Conservation (phyloP, 2,329 filamentous ascomycete species). For the Sporothrix protearum region DNA sequence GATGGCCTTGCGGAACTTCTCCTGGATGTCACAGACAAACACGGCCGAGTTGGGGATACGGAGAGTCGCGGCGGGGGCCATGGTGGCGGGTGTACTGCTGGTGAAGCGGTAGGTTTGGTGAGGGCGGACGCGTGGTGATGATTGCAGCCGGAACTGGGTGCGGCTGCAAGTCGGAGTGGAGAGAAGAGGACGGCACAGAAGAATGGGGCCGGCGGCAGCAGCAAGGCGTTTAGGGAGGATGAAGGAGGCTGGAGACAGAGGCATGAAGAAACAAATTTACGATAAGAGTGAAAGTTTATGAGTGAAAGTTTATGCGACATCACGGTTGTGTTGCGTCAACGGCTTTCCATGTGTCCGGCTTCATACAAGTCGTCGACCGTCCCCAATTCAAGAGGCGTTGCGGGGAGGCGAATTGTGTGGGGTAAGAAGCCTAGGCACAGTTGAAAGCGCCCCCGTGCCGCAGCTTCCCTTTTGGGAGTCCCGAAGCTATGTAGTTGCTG, state of each 20-base stretch:
- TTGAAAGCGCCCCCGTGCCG: not conserved
- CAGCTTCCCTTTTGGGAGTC: not conserved
- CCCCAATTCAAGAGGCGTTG: not conserved
- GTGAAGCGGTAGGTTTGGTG: not conserved
- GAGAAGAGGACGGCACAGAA: not conserved
- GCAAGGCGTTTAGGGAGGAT: not conserved
- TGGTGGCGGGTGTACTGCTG: slow-evolving; percentile 4
- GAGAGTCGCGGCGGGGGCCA: slow-evolving; percentile 13
- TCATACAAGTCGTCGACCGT: not conserved
- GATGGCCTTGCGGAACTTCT: slow-evolving; percentile 82
- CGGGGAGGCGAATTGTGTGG: slow-evolving; percentile 13
- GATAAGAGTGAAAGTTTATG: not conserved
- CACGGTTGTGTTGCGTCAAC: not conserved
- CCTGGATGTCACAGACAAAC: slow-evolving; percentile 86
- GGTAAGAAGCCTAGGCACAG: slow-evolving; percentile 4
- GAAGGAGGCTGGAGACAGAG: not conserved
- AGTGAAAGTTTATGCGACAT: not conserved
- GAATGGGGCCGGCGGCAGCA: not conserved
- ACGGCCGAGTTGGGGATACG: slow-evolving; percentile 40
- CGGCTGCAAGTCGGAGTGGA: not conserved
- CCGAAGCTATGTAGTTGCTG: not conserved
- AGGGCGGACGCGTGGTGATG: not conserved
- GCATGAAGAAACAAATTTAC: not conserved
- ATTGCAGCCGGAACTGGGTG: not conserved
- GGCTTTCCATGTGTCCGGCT: slow-evolving; percentile 9